Conservation (phyloP, 768 basidiomycete genomes). For the Dendrothele bispora region DNA sequence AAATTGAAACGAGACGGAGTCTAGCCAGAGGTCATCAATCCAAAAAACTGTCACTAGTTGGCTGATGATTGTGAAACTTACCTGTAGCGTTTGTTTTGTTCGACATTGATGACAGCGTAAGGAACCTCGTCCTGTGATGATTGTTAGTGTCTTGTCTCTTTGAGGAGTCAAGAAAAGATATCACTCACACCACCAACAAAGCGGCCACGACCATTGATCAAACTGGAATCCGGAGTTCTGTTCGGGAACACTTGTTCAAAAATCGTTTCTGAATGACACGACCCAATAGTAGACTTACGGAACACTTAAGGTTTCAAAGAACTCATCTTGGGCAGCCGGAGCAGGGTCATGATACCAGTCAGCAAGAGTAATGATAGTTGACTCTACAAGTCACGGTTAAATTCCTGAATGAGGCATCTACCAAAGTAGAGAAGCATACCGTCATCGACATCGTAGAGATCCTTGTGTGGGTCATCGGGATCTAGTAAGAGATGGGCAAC, state of each 20-base stretch:
- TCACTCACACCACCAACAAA: slow-evolving; percentile 8
- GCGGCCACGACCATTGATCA: slow-evolving; percentile 57
- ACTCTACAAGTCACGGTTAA: too few relatives aligned
- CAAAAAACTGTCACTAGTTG: too few relatives aligned
- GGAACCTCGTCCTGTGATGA: slow-evolving; percentile 15
- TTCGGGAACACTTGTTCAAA: too few relatives aligned
- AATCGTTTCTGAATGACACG: slow-evolving; percentile 7
- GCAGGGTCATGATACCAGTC: too few relatives aligned
- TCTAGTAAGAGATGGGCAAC: too few relatives aligned
- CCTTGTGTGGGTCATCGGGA: slow-evolving; percentile 21
- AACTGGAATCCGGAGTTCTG: slow-evolving; percentile 42
- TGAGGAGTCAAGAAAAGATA: neutral
- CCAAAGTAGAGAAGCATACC: too few relatives aligned
- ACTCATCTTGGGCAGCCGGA: too few relatives aligned
- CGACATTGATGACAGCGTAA: slow-evolving; percentile 47
- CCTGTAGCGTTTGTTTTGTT: slow-evolving; percentile 43
- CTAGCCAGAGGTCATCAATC: too few relatives aligned
- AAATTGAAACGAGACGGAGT: slow-evolving; percentile 51
- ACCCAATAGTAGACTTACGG: slow-evolving; percentile 10
- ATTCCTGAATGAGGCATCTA: too few relatives aligned
- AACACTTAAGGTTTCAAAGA: neutral
- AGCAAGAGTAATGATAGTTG: slow-evolving; percentile 47
- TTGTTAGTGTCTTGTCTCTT: neutral
- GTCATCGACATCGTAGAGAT: slow-evolving; percentile 33
- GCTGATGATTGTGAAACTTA: too few relatives aligned